Conservation (phyloP, 179 eudicot genomes). For the Silene coronaria region DNA sequence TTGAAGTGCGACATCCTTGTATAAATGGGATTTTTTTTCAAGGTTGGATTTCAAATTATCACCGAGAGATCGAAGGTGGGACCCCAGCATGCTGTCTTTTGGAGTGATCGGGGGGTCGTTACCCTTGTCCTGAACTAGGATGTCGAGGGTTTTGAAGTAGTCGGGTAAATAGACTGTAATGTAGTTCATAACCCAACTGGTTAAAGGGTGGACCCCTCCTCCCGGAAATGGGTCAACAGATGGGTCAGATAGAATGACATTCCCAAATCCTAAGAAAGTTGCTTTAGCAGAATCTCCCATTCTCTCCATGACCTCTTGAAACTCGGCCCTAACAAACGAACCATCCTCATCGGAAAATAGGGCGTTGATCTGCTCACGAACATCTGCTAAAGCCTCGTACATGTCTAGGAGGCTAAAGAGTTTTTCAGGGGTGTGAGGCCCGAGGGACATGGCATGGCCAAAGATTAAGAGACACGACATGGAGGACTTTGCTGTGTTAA, state of each 20-base stretch:
- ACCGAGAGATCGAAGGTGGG: constrained; percentile 35
- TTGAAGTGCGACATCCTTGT: constrained; percentile 48
- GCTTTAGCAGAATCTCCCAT: constrained; percentile 46
- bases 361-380: constrained; percentile 35
- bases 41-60: constrained; percentile 51
- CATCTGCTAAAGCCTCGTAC: constrained; percentile 52
- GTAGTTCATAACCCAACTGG: constrained; percentile 76
- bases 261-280: constrained; percentile 46
- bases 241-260: constrained; percentile 38
- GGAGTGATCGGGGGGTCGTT: not conserved
- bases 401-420: constrained; percentile 58
- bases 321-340: constrained; percentile 42
- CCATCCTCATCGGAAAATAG: constrained; percentile 42
- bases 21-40: constrained; percentile 50
- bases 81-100: constrained; percentile 30
- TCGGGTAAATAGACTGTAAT: constrained; percentile 37
- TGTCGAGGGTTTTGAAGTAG: constrained; percentile 41
- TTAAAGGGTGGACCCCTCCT: constrained; percentile 60
- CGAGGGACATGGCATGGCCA: constrained; percentile 64
- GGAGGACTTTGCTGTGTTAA: constrained; percentile 42
- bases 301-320: constrained; percentile 38
- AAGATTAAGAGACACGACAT: constrained; percentile 57
- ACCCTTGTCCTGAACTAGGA: constrained; percentile 37
- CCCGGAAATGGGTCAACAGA: constrained; percentile 41
- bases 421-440: constrained; percentile 56